Base-by-base conservation (phyloP, 371 early-diverging fungal species). In the Rhizopus stolonifer region DNA sequence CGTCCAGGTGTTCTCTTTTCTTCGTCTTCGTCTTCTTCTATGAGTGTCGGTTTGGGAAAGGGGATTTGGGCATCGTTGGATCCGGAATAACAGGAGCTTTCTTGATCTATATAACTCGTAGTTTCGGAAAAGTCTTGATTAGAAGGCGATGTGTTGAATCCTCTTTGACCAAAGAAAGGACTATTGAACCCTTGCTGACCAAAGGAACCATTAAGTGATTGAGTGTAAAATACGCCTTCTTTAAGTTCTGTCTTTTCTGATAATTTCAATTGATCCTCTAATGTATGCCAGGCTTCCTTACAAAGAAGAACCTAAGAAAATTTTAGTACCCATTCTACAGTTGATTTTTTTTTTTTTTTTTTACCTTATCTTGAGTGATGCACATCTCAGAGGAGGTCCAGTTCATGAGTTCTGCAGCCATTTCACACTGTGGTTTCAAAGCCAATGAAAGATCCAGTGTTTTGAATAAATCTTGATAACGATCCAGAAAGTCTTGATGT, bases 351-450 rank as follows among this genome's bases (percentile, higher is more conserved):
- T 29, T 29, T 29, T 10, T 10, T 29, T 29, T 29, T 25, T 23
- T 50, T 72, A 78, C 81, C 56, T 78, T 77, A 9, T 63, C 70
- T 43, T 80, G 74, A 25, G 95, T 94, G 2, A 91, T 74, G 24
- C 77, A 74, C 55, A 88, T 87, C 48, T 91, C 85, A 33, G 58
- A 54, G 23, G 73, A 44, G 10, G 60, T 65, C 92, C 93, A 95
- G 23, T 82, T 82, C 60, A 85, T 74, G 25, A 71, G 73, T 2
- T 75, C 68, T 7, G 76, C 70, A 25, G 87, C 69, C 2, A 74
- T 67, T 51, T 87, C 85, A 64, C 86, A 85, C 46, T 72, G 77
- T 1, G 71, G 67, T 40, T 82, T 64, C 32, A 69, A 45, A 38
- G 66, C 38, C 43, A 72, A 61, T 45, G 69, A 60, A 32, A 63